Conservation (phyloP, 2,329 filamentous ascomycete genomes). For the Fusarium staphyleae region DNA sequence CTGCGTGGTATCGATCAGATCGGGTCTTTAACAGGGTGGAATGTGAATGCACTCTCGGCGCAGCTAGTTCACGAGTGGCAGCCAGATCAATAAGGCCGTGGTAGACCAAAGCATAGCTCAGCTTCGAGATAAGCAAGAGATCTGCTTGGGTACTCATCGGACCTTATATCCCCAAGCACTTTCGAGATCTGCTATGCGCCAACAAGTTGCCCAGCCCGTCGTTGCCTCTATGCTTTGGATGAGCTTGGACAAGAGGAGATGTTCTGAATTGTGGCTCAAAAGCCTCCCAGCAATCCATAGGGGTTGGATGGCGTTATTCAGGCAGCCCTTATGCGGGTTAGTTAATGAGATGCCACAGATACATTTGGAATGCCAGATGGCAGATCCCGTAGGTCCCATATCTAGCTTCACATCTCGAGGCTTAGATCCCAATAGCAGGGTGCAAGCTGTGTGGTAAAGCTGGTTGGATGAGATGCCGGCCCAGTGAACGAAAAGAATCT, state of each 20-base stretch:
- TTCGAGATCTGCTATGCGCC: constrained; percentile 61
- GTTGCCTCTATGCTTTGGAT: constrained; percentile 58
- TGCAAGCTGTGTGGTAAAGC: constrained; percentile 62
- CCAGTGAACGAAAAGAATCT: constrained; percentile 60
- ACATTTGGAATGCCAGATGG: constrained; percentile 62
- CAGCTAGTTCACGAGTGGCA: constrained; percentile 43
- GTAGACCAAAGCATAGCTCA: constrained; percentile 2
- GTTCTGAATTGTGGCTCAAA: constrained; percentile 58
- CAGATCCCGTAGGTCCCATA: constrained; percentile 46
- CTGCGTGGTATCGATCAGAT: constrained; percentile 50
- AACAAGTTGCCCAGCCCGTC: constrained; percentile 61
- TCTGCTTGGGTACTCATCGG: constrained; percentile 14
- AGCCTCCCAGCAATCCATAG: constrained; percentile 63
- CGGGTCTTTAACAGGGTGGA: constrained; percentile 53
- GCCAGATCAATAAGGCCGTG: constrained; percentile 22
- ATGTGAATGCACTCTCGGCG: constrained; percentile 35
- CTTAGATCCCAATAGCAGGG: constrained; percentile 57
- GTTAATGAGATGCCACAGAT: constrained; percentile 64
- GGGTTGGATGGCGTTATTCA: constrained; percentile 66
- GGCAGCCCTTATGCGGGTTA: constrained; percentile 61
- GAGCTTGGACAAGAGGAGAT: constrained; percentile 49
- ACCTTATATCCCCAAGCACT: constrained; percentile 50
- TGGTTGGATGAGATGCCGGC: constrained; percentile 65
- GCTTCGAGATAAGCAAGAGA: not conserved
- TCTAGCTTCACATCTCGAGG: constrained; percentile 43